Evolutionary conservation across 148 eudicot species (phyloP).

Genomic region (Bassia scoparia): DNA sequence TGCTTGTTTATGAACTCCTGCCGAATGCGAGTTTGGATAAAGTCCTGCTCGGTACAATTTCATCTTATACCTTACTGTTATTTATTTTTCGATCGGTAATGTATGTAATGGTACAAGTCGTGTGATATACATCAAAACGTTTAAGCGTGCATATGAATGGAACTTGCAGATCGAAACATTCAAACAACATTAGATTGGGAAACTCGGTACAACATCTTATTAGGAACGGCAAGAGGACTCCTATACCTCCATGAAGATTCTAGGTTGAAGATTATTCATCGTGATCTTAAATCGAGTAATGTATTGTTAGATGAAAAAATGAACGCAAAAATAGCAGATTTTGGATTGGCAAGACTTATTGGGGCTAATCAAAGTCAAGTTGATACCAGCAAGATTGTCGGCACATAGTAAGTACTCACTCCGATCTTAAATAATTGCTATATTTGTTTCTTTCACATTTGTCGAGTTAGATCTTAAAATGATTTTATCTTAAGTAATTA

Average conservation of each 20-base stretch:
- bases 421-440: no score
- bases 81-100: neutral
- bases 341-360: constrained; percentile 26
- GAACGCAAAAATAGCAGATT: constrained; percentile 31
- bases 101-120: neutral
- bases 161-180: neutral
- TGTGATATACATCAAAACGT: neutral
- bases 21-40: constrained; percentile 18
- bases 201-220: constrained; percentile 5
- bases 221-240: constrained; percentile 18
- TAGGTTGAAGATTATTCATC: constrained; percentile 18
- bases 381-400: constrained; percentile 12
- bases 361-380: constrained; percentile 25
- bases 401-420: constrained; percentile 35
- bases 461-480: no score
- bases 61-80: no score
- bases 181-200: constrained; percentile 8
- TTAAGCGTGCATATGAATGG: neutral
- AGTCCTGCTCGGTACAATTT: constrained; percentile 11
- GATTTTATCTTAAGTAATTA: no score
- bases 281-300: constrained; percentile 30
- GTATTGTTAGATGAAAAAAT: constrained; percentile 24
- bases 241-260: constrained; percentile 29
- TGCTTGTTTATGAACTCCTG: constrained; percentile 23
- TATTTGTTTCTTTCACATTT: no score